Evolutionary conservation across 305 asterid species (phyloP).

Genomic region (Withania somnifera): DNA sequence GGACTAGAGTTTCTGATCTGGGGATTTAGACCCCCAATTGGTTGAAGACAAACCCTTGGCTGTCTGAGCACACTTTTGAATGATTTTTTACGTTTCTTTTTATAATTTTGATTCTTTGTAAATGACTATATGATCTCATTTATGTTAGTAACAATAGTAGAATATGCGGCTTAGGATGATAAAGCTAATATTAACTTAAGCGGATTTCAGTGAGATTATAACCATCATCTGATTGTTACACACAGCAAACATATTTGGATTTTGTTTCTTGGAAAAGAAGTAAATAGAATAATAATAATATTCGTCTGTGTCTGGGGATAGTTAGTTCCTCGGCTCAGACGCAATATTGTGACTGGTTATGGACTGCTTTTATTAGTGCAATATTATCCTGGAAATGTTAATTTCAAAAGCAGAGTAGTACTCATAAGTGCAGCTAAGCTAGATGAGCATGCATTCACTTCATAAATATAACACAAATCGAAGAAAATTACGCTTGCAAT

Average conservation of each 20-base stretch:
- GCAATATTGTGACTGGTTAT: slow-evolving; percentile 31
- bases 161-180: too few species aligned
- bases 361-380: slow-evolving; percentile 21
- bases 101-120: too few species aligned
- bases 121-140: too few species aligned
- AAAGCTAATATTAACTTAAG: slow-evolving; percentile 35
- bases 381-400: slow-evolving; percentile 59
- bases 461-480: too few species aligned
- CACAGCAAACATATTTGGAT: too few species aligned
- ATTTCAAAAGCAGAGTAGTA: too few species aligned
- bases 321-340: slow-evolving; percentile 55
- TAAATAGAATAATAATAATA: too few species aligned
- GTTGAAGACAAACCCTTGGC: slow-evolving; percentile 82
- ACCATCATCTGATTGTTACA: slow-evolving; percentile 40
- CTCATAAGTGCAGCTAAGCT: too few species aligned
- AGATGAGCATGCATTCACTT: too few species aligned
- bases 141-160: not conserved
- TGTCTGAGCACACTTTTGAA: slow-evolving; percentile 44
- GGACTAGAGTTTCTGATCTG: slow-evolving; percentile 85
- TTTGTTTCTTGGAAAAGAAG: too few species aligned
- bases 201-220: slow-evolving; percentile 78
- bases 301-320: slow-evolving; percentile 26
- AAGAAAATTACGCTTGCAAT: too few species aligned
- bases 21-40: slow-evolving; percentile 6
- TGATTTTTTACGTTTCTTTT: too few species aligned